Evolutionary conservation across 169 alveolate genomes (phyloP).

Genomic region (Eimeria brunetti): DNA sequence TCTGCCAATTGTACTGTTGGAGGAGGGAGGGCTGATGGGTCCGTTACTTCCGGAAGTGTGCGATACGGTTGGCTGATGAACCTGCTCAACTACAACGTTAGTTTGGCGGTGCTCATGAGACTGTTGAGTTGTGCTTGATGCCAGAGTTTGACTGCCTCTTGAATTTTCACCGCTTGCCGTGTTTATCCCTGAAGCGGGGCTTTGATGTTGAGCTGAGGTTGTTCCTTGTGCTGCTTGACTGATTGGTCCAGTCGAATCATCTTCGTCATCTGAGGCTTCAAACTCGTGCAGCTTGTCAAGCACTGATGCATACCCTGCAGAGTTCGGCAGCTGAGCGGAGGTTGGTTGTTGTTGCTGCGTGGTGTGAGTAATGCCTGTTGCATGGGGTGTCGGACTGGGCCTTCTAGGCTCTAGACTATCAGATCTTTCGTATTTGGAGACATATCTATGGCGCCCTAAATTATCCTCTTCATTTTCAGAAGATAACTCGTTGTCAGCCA

Average conservation of each 20-base stretch:
- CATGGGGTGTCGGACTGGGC: background rate
- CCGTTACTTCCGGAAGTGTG: background rate
- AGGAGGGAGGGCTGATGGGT: background rate
- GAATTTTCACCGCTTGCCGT: background rate
- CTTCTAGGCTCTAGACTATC: too few relatives aligned
- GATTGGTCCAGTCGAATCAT: background rate
- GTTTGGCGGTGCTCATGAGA: background rate
- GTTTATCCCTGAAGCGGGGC: background rate
- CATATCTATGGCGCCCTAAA: too few relatives aligned
- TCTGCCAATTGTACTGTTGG: background rate
- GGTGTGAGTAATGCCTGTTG: background rate
- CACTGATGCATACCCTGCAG: background rate
- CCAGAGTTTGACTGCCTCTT: background rate
- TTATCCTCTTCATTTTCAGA: background rate
- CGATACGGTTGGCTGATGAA: background rate
- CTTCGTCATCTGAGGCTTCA: conserved; percentile 39
- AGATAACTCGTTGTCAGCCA: background rate
- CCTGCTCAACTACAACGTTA: background rate
- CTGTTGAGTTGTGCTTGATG: background rate
- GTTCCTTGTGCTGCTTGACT: background rate
- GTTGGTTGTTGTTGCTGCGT: background rate
- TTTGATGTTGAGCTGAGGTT: background rate
- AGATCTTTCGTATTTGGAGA: background rate
- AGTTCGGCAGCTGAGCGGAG: too few relatives aligned
- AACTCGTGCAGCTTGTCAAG: background rate